These are phyloP conservation scores for Magnolia changhungtana DNA, from an alignment of 164 flowering plant genomes.

Conservation along the genomic window DNA sequence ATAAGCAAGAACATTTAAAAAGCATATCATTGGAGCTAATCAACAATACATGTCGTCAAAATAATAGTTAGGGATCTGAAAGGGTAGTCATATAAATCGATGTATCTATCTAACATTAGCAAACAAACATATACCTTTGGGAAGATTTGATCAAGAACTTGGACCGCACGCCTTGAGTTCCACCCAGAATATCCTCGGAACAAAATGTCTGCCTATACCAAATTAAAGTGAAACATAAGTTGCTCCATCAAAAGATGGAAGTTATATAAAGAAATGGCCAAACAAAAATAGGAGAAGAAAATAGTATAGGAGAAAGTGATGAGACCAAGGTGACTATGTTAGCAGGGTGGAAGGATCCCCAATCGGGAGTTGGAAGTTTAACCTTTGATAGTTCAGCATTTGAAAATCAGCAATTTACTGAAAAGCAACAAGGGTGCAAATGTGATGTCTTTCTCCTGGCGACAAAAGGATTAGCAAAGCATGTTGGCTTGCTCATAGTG, in stretches of 20 bases:
- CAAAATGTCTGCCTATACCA: conserved; percentile 70
- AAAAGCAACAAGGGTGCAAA: neutral
- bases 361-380: neutral
- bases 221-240: conserved; percentile 1
- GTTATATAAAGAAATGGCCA: neutral
- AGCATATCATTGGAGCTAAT: no score
- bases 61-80: no score
- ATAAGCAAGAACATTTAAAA: no score
- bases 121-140: conserved; percentile 55
- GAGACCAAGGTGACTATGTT: neutral
- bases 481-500: neutral
- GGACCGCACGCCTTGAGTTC: conserved; percentile 87
- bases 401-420: neutral
- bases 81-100: no score
- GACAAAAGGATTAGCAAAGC: neutral
- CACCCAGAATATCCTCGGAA: conserved; percentile 80
- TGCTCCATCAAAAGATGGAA: conserved; percentile 1
- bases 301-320: neutral
- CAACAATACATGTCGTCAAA: no score
- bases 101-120: no score
- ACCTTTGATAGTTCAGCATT: neutral
- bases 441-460: neutral
- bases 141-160: conserved; percentile 70
- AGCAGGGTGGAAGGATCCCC: neutral
- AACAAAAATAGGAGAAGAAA: neutral